These are phyloP conservation scores for Sclerotinia glacialis DNA, from an alignment of 2,329 filamentous ascomycete genomes.

Conservation along the genomic window DNA sequence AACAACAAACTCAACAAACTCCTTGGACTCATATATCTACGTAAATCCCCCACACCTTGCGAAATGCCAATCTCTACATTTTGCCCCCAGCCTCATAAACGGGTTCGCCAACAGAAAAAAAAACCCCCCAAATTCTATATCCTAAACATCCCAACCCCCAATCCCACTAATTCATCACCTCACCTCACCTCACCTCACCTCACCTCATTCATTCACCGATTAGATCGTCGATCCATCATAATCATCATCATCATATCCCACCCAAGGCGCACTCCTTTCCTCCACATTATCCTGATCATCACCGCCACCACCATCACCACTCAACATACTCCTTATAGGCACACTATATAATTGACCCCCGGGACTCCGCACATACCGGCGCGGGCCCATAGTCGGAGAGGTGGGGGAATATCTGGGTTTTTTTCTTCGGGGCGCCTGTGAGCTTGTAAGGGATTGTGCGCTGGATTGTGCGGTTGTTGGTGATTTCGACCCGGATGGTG, in stretches of 20 bases:
- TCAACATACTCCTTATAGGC: background rate
- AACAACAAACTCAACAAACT: background rate
- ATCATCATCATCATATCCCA: background rate
- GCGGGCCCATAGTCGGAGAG: background rate
- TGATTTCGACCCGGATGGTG: too few species aligned
- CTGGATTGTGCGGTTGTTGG: too few species aligned
- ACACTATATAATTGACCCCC: background rate
- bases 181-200: too few species aligned
- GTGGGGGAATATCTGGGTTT: background rate
- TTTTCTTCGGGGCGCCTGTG: background rate
- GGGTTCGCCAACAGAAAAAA: background rate
- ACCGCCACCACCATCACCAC: too few species aligned
- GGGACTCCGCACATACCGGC: background rate
- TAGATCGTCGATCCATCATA: background rate
- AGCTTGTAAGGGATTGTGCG: too few species aligned
- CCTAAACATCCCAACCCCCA: background rate
- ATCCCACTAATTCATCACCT: background rate
- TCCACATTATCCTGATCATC: too few species aligned
- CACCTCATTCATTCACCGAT: too few species aligned
- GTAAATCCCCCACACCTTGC: background rate
- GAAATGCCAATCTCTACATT: background rate
- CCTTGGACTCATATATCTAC: background rate
- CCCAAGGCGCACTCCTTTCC: slow-evolving; percentile 6
- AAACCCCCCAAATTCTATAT: background rate
- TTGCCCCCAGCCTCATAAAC: background rate